phyloP scores from a whole-genome alignment of 345 rosid genomes.

The Lumnitzera littorea region DNA sequence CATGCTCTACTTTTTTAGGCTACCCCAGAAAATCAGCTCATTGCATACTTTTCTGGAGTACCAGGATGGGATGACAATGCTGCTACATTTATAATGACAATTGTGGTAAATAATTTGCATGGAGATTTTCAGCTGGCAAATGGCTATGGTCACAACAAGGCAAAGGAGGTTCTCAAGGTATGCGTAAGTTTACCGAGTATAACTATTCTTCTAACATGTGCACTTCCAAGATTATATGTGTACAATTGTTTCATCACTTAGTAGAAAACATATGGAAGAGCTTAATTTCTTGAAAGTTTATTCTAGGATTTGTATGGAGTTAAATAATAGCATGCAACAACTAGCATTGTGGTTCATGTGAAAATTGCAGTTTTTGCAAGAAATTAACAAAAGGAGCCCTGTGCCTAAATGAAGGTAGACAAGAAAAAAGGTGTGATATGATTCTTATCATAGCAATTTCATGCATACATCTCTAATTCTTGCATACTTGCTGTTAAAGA shows the following conservation, averaged over 20 bases:
- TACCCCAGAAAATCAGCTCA: conserved; percentile 41
- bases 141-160: conserved; percentile 47
- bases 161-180: conserved; percentile 64
- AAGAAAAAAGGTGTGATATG: no score
- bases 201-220: no score
- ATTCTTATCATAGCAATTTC: no score
- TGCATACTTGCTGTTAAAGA: no score
- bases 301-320: no score
- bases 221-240: background rate
- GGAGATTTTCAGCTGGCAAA: conserved; percentile 77
- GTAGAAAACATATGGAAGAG: background rate
- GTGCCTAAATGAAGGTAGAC: no score
- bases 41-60: conserved; percentile 52
- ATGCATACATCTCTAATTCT: no score
- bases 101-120: conserved; percentile 52
- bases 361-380: no score
- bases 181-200: background rate
- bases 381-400: no score
- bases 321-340: no score
- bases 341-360: no score
- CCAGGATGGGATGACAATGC: conserved; percentile 68
- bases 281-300: background rate
- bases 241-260: background rate
- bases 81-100: conserved; percentile 57
- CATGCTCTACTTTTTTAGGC: conserved; percentile 34